Evolutionary conservation across 1,139 yeast species (phyloP).

Genomic region (Petasospora rhodanensis): DNA sequence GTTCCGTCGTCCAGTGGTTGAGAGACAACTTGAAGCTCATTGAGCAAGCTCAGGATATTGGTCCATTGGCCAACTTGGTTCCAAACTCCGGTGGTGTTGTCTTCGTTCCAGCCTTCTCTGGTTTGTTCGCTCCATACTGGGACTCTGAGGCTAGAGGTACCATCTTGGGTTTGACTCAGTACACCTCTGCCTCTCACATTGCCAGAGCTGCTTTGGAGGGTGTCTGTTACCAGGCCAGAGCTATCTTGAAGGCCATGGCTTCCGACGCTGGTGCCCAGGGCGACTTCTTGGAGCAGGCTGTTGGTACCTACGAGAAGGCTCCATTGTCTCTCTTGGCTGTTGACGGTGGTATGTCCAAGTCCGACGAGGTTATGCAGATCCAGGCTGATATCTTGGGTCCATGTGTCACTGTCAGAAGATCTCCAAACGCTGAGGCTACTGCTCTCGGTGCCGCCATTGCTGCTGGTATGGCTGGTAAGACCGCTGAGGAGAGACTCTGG

Average conservation of each 20-base stretch:
- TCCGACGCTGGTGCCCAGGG: slow-evolving; percentile 60
- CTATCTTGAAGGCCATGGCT: slow-evolving; percentile 87
- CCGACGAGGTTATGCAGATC: slow-evolving; percentile 88
- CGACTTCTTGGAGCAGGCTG: slow-evolving; percentile 37
- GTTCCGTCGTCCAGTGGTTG: slow-evolving; percentile 91
- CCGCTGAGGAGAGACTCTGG: slow-evolving; percentile 62
- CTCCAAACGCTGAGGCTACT: slow-evolving; percentile 84
- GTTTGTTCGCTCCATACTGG: slow-evolving; percentile 96
- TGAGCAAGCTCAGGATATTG: slow-evolving; percentile 79
- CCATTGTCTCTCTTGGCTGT: slow-evolving; percentile 64
- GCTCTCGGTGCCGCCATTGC: slow-evolving; percentile 97
- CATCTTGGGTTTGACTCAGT: slow-evolving; percentile 88
- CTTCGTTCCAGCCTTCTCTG: slow-evolving; percentile 93
- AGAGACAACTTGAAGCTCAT: slow-evolving; percentile 85
- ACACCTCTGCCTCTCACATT: slow-evolving; percentile 79
- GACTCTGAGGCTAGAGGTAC: slow-evolving; percentile 90
- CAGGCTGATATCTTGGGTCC: slow-evolving; percentile 89
- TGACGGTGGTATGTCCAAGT: slow-evolving; percentile 95
- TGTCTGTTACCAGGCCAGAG: slow-evolving; percentile 89
- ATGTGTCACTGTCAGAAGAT: slow-evolving; percentile 78
- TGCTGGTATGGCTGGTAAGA: slow-evolving; percentile 71
- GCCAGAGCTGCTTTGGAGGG: slow-evolving; percentile 96
- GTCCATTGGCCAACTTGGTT: slow-evolving; percentile 83
- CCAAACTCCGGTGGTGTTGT: slow-evolving; percentile 86
- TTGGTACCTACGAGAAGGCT: slow-evolving; percentile 32